phyloP scores from a whole-genome alignment of 441 rosid genomes.

The Erodium moschatum region DNA sequence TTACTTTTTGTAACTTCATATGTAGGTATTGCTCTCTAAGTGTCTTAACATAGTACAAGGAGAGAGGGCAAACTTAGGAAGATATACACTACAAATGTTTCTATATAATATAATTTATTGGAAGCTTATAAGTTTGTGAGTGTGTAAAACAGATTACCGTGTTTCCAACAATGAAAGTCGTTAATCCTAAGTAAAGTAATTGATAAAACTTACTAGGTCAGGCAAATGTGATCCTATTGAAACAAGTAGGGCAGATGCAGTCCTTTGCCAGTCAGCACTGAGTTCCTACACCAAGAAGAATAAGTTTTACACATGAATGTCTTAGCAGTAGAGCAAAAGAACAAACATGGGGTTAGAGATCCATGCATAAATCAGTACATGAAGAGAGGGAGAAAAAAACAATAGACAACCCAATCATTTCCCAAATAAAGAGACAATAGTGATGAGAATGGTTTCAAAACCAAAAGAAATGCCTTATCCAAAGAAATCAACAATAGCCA shows the following conservation, averaged over 20 bases:
- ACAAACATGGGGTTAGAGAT: not conserved
- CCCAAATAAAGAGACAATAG: not conserved
- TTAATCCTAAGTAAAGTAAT: not conserved
- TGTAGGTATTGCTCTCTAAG: too few species aligned
- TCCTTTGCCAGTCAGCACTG: slow-evolving; percentile 88
- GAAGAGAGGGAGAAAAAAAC: not conserved
- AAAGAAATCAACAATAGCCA: not conserved
- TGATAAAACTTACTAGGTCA: slow-evolving; percentile 62
- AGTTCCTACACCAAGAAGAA: slow-evolving; percentile 47
- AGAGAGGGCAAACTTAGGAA: too few species aligned
- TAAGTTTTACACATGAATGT: not conserved
- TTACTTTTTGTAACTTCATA: too few species aligned
- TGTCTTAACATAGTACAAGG: too few species aligned
- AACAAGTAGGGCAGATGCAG: slow-evolving; percentile 79
- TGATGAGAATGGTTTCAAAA: not conserved
- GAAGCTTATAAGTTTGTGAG: not conserved
- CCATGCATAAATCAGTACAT: not conserved
- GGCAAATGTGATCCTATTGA: slow-evolving; percentile 87
- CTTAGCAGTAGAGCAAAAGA: not conserved
- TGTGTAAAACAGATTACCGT: not conserved
- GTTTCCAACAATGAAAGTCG: not conserved
- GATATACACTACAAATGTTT: too few species aligned
- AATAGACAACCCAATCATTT: not conserved
- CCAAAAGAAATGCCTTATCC: not conserved
- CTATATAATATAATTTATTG: too few species aligned